phyloP scores from a whole-genome alignment of 495 filamentous ascomycete species.

The Hypoxylon crocopeplum region DNA sequence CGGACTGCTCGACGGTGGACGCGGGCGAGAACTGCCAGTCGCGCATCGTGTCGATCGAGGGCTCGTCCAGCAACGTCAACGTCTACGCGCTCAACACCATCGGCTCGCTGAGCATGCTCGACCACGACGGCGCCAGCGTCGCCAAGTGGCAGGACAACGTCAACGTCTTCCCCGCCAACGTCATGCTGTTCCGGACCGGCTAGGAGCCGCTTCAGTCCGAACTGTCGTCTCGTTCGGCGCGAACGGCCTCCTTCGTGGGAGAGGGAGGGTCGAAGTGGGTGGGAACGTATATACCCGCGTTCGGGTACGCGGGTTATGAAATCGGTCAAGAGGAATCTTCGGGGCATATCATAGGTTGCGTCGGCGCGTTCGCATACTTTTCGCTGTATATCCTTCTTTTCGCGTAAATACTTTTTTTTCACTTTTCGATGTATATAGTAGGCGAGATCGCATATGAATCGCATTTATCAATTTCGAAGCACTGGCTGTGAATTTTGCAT shows the following conservation, averaged over 20 bases:
- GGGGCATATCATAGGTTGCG: conserved; percentile 6
- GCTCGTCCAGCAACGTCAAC: conserved; percentile 52
- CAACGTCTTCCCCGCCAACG: conserved; percentile 53
- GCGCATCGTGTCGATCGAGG: conserved; percentile 60
- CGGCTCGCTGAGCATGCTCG: conserved; percentile 56
- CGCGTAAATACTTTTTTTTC: conserved; percentile 16
- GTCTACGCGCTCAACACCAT: conserved; percentile 64
- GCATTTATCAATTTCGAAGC: neutral
- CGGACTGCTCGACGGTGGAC: conserved; percentile 49
- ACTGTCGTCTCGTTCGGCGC: neutral
- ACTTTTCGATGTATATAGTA: conserved; percentile 28
- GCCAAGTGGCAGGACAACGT: conserved; percentile 54
- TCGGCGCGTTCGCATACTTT: conserved; percentile 15
- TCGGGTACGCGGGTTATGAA: neutral
- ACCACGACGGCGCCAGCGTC: conserved; percentile 45
- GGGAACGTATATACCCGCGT: too few relatives aligned
- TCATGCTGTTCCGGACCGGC: conserved; percentile 51
- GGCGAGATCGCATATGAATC: conserved; percentile 6
- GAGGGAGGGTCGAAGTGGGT: too few relatives aligned
- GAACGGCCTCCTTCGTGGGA: too few relatives aligned
- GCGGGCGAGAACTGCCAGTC: conserved; percentile 61
- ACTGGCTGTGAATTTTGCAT: neutral
- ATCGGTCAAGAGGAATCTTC: neutral
- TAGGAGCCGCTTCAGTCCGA: conserved; percentile 14
- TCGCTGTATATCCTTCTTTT: conserved; percentile 30